Conservation (phyloP, 1,284 basidiomycete genomes). For the Puccinia horiana region DNA sequence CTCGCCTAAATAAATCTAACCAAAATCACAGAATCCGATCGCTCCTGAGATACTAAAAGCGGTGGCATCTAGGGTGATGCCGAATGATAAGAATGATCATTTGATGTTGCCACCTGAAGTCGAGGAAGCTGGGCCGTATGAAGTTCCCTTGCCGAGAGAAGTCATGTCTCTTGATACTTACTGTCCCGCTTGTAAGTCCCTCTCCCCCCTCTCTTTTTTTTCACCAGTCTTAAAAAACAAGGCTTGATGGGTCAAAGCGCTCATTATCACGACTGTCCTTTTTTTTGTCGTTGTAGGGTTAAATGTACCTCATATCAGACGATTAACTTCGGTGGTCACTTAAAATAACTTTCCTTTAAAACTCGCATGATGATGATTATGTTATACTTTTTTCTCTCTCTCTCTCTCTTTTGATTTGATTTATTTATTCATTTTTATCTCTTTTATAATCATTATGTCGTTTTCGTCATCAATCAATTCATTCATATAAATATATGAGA, state of each 20-base stretch:
- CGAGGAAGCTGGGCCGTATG: conserved; percentile 90
- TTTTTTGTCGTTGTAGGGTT: conserved; percentile 34
- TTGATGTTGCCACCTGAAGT: conserved; percentile 88
- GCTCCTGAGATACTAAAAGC: conserved; percentile 92
- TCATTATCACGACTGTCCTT: neutral
- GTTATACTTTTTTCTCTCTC: neutral
- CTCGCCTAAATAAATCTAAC: conserved; percentile 7
- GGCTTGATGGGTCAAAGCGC: neutral
- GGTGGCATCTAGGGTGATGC: conserved; percentile 88
- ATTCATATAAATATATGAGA: neutral
- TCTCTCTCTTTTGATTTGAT: neutral
- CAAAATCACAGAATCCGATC: conserved; percentile 74
- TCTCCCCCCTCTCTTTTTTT: neutral
- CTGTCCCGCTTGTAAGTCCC: conserved; percentile 49
- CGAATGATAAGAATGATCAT: conserved; percentile 93
- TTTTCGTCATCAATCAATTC: too few species aligned
- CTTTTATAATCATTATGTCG: conserved; percentile 6
- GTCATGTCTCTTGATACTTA: conserved; percentile 51
- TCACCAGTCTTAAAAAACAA: neutral
- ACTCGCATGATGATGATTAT: neutral
- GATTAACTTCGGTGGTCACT: conserved; percentile 44
- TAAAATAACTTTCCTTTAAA: neutral
- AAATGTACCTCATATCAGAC: conserved; percentile 48
- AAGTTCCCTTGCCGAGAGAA: conserved; percentile 70
- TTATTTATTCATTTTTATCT: neutral